Conservation (phyloP, 768 basidiomycete genomes). For the Tephrocybe sp. region DNA sequence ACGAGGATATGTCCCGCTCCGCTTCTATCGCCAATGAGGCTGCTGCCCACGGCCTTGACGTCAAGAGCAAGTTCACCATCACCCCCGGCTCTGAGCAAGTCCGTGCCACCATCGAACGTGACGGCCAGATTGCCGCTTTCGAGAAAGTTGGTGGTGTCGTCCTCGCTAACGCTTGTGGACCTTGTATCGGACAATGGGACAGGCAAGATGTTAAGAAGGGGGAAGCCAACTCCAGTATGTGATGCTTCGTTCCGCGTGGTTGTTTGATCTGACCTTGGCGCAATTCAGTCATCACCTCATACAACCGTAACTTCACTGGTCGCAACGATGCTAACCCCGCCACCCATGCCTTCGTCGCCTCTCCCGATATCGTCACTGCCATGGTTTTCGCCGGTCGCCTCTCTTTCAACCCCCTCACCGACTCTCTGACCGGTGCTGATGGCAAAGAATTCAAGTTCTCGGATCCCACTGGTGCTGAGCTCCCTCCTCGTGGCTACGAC, state of each 20-base stretch:
- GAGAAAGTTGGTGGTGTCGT: slow-evolving; percentile 90
- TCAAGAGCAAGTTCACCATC: slow-evolving; percentile 95
- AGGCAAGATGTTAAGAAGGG: slow-evolving; percentile 96
- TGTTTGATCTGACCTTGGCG: slow-evolving; percentile 11
- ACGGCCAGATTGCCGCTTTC: slow-evolving; percentile 88
- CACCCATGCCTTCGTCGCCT: slow-evolving; percentile 95
- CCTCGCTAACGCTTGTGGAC: slow-evolving; percentile 97
- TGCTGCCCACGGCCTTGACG: slow-evolving; percentile 77
- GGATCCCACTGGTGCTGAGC: slow-evolving; percentile 88
- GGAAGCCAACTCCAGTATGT: slow-evolving; percentile 90
- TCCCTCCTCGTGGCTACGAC: slow-evolving; percentile 95
- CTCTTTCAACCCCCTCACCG: slow-evolving; percentile 95
- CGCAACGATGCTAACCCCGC: slow-evolving; percentile 99
- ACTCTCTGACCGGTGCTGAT: slow-evolving; percentile 82
- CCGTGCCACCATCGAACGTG: slow-evolving; percentile 95
- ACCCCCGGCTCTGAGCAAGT: slow-evolving; percentile 99
- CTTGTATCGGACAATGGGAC: slow-evolving; percentile 99
- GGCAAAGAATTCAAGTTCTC: slow-evolving; percentile 98
- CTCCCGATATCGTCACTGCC: slow-evolving; percentile 94
- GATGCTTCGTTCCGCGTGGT: background rate
- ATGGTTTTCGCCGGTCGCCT: slow-evolving; percentile 94
- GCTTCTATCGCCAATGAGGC: slow-evolving; percentile 94
- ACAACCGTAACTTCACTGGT: slow-evolving; percentile 99
- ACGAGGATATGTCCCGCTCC: slow-evolving; percentile 99
- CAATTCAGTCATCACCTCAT: slow-evolving; percentile 87